Base-by-base conservation (phyloP, 257 asterid species). In the Agastache rugosa region DNA sequence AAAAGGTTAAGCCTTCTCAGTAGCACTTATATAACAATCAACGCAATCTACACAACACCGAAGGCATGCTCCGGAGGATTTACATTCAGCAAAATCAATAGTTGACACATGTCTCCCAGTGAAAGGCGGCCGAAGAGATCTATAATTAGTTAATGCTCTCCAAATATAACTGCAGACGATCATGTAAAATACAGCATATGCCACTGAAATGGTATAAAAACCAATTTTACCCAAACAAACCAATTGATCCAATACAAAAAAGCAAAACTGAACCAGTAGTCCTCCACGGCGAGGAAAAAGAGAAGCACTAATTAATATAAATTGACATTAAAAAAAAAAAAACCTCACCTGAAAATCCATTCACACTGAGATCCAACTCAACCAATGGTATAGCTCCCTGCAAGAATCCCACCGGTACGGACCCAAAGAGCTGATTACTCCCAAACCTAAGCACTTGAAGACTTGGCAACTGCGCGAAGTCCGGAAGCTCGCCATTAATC, bases 321-420 rank as follows among this genome's bases (percentile, higher is more conserved):
- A 71, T 75, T 51, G 51, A 68, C 45, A 65, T 63, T n/a, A n/a
- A 4, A 31, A 31, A 76, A 59, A 68, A 77, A 53, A 42, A 83
- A 25, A 27, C 1, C 64, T 86, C 79, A 90, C 97, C 96, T 25
- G 92, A 90, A 83, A 92, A 83, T 65, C 89, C 90, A 78, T 92
- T 92, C 63, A 83, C 77, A 71, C 89, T 86, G 83, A 92, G 96
- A 87, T 92, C 97, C 82, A 92, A 80, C 78, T 90, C 96, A 69
- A 51, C 78, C 86, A 92, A 86, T 6, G 89, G 92, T 29, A 81
- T 77, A 31, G 47, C 83, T n/a, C 92, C 93, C 76, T 87, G 88
- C 82, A 92, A 78, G 55, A 92, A 82, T 73, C 85, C 93, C 59
- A 9, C 79, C 0, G 97, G 96, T 20, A 92, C 64, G 42, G 86